Conservation (phyloP, 371 early-diverging fungal genomes). For the Apophysomyces ossiformis region DNA sequence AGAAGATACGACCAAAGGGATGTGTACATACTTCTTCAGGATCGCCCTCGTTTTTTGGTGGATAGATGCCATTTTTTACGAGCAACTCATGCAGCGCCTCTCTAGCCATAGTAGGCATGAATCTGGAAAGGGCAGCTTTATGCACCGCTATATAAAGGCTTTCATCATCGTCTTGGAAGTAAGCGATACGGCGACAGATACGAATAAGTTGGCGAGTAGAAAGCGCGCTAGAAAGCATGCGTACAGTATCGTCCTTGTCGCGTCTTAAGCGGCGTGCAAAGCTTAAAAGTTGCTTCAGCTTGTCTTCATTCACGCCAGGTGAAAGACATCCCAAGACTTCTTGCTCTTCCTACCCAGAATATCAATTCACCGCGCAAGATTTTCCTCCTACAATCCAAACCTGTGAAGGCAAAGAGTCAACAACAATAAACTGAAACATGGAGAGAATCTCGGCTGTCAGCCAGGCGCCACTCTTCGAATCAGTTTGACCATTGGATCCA, state of each 20-base stretch:
- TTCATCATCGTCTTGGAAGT: slow-evolving; percentile 64
- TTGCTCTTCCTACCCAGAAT: slow-evolving; percentile 61
- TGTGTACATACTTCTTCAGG: slow-evolving; percentile 37
- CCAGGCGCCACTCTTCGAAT: slow-evolving; percentile 67
- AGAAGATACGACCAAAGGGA: background rate
- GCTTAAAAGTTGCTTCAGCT: slow-evolving; percentile 59
- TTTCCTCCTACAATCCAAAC: background rate
- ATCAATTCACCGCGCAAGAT: background rate
- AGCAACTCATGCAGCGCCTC: slow-evolving; percentile 71
- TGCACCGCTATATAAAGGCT: slow-evolving; percentile 71
- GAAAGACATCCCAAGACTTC: slow-evolving; percentile 62
- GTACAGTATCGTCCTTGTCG: slow-evolving; percentile 69
- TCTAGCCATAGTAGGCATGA: slow-evolving; percentile 74
- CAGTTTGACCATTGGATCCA: slow-evolving; percentile 48
- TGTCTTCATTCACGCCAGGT: slow-evolving; percentile 65
- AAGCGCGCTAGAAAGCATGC: slow-evolving; percentile 64
- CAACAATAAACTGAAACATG: slow-evolving; percentile 78
- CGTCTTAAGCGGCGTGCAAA: slow-evolving; percentile 71
- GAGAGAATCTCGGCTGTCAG: slow-evolving; percentile 72
- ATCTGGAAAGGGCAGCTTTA: slow-evolving; percentile 76
- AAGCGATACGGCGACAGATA: slow-evolving; percentile 72
- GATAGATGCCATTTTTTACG: slow-evolving; percentile 61
- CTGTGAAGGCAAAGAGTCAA: slow-evolving; percentile 63
- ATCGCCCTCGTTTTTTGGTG: slow-evolving; percentile 38
- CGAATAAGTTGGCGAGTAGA: slow-evolving; percentile 82